A percentile compares a stretch with the other conserved stretches of the same genome.
Conservation (phyloP, 1,139 yeast genomes). For the Saccharomyces hybrid region DNA sequence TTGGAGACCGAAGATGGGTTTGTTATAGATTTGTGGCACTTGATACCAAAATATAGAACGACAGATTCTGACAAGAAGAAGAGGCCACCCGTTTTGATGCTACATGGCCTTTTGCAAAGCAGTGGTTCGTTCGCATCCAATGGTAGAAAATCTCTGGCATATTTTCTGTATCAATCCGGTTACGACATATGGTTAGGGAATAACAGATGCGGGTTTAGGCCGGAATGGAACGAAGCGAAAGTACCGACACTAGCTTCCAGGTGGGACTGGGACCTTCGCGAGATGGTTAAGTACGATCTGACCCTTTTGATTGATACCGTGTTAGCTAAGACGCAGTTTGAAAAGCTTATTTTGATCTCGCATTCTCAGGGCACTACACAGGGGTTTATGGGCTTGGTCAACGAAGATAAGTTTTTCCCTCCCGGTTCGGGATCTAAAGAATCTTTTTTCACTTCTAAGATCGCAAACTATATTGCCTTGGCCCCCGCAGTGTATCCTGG, state of each 20-base stretch:
- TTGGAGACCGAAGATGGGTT: slow-evolving; percentile 79
- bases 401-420: slow-evolving; percentile 26
- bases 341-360: slow-evolving; percentile 56
- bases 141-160: slow-evolving; percentile 71
- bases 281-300: slow-evolving; percentile 71
- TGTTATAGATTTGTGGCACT: slow-evolving; percentile 53
- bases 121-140: slow-evolving; percentile 77
- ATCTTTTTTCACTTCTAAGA: slow-evolving; percentile 39
- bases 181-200: slow-evolving; percentile 94
- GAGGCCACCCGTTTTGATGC: slow-evolving; percentile 55
- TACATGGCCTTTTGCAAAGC: slow-evolving; percentile 84
- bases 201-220: slow-evolving; percentile 76
- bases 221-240: slow-evolving; percentile 42
- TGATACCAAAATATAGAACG: slow-evolving; percentile 37
- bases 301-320: slow-evolving; percentile 65
- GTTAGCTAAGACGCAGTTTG: slow-evolving; percentile 33
- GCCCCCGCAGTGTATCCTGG: slow-evolving; percentile 95
- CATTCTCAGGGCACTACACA: slow-evolving; percentile 96
- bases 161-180: slow-evolving; percentile 49
- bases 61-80: slow-evolving; percentile 29
- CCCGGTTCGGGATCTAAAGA: slow-evolving; percentile 14
- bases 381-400: slow-evolving; percentile 51
- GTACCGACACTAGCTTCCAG: slow-evolving; percentile 28
- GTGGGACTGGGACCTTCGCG: slow-evolving; percentile 85
- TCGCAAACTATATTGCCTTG: slow-evolving; percentile 67